Percentiles rank a stretch among this genome's conserved stretches.
Conservation (phyloP, 345 rosid species). For the Eucalyptus tenuipes region DNA sequence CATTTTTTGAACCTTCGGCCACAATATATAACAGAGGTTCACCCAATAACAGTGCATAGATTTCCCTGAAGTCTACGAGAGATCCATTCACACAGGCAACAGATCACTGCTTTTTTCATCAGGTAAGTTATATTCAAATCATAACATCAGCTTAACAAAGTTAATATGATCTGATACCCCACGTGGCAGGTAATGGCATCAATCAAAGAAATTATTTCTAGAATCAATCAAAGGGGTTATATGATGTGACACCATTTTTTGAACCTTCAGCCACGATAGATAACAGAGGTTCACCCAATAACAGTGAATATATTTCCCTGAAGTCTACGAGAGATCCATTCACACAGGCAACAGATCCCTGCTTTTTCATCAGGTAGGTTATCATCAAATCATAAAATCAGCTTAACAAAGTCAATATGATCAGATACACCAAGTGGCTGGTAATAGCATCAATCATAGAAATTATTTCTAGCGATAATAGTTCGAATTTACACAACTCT, state of each 20-base stretch:
- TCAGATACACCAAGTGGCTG: background rate
- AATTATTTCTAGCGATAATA: no score
- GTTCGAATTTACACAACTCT: background rate
- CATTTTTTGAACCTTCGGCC: constrained; percentile 50
- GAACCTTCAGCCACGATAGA: constrained; percentile 29
- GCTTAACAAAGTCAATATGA: background rate
- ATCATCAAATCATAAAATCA: background rate
- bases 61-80: constrained; percentile 49
- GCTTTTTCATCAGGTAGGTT: constrained; percentile 42
- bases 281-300: constrained; percentile 57
- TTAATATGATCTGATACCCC: background rate
- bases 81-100: constrained; percentile 30
- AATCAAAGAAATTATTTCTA: background rate
- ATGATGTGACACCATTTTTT: constrained; percentile 41
- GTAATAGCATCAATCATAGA: background rate
- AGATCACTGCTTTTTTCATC: constrained; percentile 49
- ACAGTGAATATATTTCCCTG: constrained; percentile 40
- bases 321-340: constrained; percentile 37
- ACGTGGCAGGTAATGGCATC: background rate
- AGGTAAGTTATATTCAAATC: constrained; percentile 2
- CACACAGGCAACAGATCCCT: constrained; percentile 34
- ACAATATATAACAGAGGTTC: constrained; percentile 29
- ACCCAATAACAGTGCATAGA: constrained; percentile 45
- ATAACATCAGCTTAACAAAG: background rate
- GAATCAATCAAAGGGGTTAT: no score